Conservation (phyloP, 2,329 filamentous ascomycete genomes). For the Colletotrichum lini region DNA sequence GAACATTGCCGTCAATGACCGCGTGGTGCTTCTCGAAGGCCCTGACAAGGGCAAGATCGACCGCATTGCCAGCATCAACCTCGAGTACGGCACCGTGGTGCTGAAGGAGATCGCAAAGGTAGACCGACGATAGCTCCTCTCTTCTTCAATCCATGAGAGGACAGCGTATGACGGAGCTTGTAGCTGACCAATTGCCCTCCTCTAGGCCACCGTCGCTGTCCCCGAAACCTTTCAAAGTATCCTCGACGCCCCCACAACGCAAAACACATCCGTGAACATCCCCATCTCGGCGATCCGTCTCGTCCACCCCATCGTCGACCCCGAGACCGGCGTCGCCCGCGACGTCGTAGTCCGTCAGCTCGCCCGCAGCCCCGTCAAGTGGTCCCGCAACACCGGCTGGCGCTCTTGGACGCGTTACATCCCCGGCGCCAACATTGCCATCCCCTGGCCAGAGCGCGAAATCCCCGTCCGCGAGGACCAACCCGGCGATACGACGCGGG, state of each 20-base stretch:
- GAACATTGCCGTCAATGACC: constrained; percentile 78
- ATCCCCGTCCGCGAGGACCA: constrained; percentile 67
- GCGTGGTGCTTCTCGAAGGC: constrained; percentile 86
- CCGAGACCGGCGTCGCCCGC: constrained; percentile 72
- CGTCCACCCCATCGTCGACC: constrained; percentile 81
- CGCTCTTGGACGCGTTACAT: constrained; percentile 71
- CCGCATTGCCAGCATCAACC: constrained; percentile 71
- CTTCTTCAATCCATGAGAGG: background rate
- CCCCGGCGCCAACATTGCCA: constrained; percentile 78
- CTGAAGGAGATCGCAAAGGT: constrained; percentile 77
- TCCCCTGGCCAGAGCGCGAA: constrained; percentile 80
- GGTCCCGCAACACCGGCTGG: constrained; percentile 59
- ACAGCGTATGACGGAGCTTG: background rate
- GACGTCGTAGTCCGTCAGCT: constrained; percentile 86
- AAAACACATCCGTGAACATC: constrained; percentile 70
- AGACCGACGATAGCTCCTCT: constrained; percentile 48
- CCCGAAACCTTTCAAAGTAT: constrained; percentile 56
- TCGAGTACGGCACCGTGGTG: constrained; percentile 69
- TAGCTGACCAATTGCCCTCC: constrained; percentile 15
- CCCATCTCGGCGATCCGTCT: constrained; percentile 83
- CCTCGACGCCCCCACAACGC: constrained; percentile 55
- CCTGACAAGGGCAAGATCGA: constrained; percentile 88
- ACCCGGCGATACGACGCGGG: constrained; percentile 79
- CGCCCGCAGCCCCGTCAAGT: constrained; percentile 65
- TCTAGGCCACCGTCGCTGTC: constrained; percentile 56